Percentiles rank a stretch among this genome's conserved stretches.
Evolutionary conservation across 1,284 basidiomycete species (phyloP).

Genomic region (Microbotryum silenes-acaulis): DNA sequence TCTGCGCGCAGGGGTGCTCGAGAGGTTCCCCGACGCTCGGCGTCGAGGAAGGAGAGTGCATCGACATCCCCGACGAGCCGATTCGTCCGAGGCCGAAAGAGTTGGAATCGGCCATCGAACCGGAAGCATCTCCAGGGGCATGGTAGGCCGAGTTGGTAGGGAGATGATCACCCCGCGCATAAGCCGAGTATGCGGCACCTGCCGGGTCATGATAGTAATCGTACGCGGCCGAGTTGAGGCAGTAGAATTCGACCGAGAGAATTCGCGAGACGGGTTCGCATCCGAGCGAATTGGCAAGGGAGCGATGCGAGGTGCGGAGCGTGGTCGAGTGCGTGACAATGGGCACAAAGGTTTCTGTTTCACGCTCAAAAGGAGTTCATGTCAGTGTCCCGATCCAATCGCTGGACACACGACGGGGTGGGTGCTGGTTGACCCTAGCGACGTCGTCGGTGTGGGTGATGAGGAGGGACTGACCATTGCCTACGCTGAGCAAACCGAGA

Average conservation of each 20-base stretch:
- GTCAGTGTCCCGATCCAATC: background rate
- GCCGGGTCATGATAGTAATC: slow-evolving; percentile 16
- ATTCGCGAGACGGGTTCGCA: slow-evolving; percentile 42
- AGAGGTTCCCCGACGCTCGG: slow-evolving; percentile 46
- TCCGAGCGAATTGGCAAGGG: slow-evolving; percentile 14
- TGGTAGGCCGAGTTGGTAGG: too few species aligned
- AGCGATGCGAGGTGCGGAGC: slow-evolving; percentile 47
- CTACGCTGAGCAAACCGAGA: slow-evolving; percentile 53
- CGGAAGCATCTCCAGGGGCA: too few species aligned
- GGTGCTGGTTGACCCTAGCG: background rate
- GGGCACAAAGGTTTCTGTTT: slow-evolving; percentile 66
- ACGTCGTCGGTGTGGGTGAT: background rate
- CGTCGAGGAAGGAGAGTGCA: slow-evolving; percentile 8
- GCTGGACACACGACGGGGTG: background rate
- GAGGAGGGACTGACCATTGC: slow-evolving; percentile 39
- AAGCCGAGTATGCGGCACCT: background rate
- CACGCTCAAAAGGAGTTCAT: background rate
- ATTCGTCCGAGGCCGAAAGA: too few species aligned
- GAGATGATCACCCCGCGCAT: too few species aligned
- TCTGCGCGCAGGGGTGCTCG: slow-evolving; percentile 82
- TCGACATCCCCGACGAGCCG: too few species aligned
- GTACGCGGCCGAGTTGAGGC: slow-evolving; percentile 40
- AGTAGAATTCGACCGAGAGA: slow-evolving; percentile 45
- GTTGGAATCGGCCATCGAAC: slow-evolving; percentile 18
- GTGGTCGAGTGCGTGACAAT: slow-evolving; percentile 66